phyloP scores from a whole-genome alignment of 441 rosid species.

The Geranium incanum region DNA sequence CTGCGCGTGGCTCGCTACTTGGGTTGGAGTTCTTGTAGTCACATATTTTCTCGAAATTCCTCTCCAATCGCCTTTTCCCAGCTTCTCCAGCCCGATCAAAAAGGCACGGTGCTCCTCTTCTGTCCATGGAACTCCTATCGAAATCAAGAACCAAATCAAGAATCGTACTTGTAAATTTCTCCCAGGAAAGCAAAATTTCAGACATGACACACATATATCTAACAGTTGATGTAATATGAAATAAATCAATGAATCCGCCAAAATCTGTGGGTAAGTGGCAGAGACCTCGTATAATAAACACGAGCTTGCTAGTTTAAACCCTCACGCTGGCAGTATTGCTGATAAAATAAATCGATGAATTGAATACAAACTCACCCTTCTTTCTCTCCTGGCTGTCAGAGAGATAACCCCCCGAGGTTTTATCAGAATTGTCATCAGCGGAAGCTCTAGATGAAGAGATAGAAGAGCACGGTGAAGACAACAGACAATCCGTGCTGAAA shows the following conservation, averaged over 20 bases:
- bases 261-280: too few species aligned
- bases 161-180: background rate
- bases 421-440: conserved; percentile 27
- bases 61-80: conserved; percentile 92
- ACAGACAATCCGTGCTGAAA: conserved; percentile 63
- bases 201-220: too few species aligned
- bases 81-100: conserved; percentile 63
- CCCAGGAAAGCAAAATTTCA: too few species aligned
- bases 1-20: conserved; percentile 93
- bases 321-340: too few species aligned
- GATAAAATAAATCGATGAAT: background rate
- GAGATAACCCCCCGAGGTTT: conserved; percentile 35
- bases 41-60: conserved; percentile 76
- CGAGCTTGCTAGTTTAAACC: too few species aligned
- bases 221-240: too few species aligned
- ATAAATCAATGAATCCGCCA: too few species aligned
- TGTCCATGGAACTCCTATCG: conserved; percentile 73
- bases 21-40: conserved; percentile 79
- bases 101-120: conserved; percentile 72
- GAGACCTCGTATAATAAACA: too few species aligned
- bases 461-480: conserved; percentile 37
- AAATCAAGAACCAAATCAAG: background rate
- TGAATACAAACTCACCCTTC: conserved; percentile 39
- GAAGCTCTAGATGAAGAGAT: conserved; percentile 34
- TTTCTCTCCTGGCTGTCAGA: conserved; percentile 63